A percentile compares a stretch with the other conserved stretches of the same genome.
phyloP scores from a whole-genome alignment of 2,329 filamentous ascomycete genomes.

The Sporothrix euskadiensis region DNA sequence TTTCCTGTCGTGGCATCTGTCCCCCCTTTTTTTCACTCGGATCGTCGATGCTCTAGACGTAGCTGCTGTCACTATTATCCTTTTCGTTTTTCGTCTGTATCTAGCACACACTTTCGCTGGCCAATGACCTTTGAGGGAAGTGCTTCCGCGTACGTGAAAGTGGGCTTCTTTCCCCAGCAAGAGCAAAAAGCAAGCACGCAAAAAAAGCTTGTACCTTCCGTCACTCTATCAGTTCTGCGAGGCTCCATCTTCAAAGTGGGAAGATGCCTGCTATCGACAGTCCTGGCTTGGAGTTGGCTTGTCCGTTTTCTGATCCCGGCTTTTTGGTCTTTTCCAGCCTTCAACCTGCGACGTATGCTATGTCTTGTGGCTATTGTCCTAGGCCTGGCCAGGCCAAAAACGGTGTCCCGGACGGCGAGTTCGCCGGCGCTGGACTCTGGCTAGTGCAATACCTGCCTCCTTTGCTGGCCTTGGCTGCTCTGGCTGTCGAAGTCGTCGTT shows the following conservation, averaged over 20 bases:
- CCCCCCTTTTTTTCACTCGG: not conserved
- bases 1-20: not conserved
- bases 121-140: not conserved
- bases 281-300: not conserved
- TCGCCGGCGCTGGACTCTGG: not conserved
- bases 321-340: not conserved
- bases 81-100: not conserved
- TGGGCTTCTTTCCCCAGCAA: conserved; percentile 3
- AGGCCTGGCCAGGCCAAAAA: not conserved
- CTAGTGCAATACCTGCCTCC: not conserved
- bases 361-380: not conserved
- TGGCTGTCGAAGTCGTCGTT: not conserved
- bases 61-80: not conserved
- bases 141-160: not conserved
- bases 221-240: not conserved
- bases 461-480: not conserved
- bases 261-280: not conserved
- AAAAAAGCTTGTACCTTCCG: not conserved
- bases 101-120: not conserved
- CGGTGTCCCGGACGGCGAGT: not conserved
- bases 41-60: not conserved
- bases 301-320: not conserved
- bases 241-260: not conserved
- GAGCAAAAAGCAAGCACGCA: not conserved
- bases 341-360: not conserved